Evolutionary conservation across 352 stramenopile species (phyloP).

Genomic region (Saprolegnia parasitica): DNA sequence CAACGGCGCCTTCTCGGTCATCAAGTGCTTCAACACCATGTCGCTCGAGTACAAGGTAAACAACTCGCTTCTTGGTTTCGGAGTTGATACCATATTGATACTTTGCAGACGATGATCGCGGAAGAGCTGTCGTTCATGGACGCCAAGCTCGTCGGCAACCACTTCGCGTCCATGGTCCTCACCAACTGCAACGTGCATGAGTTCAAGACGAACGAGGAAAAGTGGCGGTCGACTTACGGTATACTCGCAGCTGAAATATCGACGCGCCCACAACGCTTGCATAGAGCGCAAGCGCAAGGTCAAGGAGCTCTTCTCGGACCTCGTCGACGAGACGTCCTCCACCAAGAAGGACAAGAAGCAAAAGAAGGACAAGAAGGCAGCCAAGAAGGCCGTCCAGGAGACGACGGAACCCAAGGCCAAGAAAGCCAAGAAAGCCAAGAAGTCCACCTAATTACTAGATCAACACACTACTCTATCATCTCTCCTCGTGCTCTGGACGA

Average conservation of each 20-base stretch:
- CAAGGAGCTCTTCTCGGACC: constrained; percentile 67
- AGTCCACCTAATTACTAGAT: not conserved
- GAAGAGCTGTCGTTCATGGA: constrained; percentile 67
- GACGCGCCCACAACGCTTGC: not conserved
- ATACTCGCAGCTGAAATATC: not conserved
- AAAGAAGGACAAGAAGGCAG: constrained; percentile 26
- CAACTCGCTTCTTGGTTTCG: not conserved
- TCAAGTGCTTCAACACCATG: constrained; percentile 76
- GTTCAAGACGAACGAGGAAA: constrained; percentile 72
- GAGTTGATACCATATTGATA: not conserved
- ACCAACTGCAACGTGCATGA: constrained; percentile 75
- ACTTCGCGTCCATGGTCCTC: constrained; percentile 79
- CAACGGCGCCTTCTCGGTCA: constrained; percentile 71
- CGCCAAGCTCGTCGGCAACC: constrained; percentile 61
- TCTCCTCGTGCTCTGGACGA: too few relatives aligned
- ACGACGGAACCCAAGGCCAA: not conserved
- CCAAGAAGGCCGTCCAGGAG: constrained; percentile 31
- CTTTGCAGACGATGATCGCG: constrained; percentile 41
- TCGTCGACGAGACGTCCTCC: constrained; percentile 39
- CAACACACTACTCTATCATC: too few relatives aligned
- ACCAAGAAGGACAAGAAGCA: not conserved
- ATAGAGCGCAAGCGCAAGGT: constrained; percentile 57
- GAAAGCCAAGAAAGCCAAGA: constrained; percentile 36
- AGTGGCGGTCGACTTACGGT: constrained; percentile 66
- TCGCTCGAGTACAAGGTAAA: constrained; percentile 47